phyloP scores from a whole-genome alignment of 2,329 filamentous ascomycete genomes.

The Sclerotinia sclerotiorum region DNA sequence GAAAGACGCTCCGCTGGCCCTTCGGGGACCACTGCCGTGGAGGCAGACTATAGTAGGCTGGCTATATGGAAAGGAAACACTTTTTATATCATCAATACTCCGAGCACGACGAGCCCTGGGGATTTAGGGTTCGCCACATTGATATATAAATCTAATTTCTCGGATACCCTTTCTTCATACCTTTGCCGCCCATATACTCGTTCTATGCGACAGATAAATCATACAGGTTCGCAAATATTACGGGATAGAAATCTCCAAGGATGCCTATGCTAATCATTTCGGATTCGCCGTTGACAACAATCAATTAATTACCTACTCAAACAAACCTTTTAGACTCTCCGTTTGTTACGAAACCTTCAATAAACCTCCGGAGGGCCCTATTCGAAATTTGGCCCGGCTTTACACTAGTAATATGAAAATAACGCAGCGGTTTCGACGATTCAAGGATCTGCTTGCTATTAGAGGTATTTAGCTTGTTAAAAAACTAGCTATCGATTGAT shows the following conservation, averaged over 20 bases:
- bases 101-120: no score
- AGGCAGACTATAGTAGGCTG: background rate
- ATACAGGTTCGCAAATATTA: no score
- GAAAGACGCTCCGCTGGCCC: conserved; percentile 6
- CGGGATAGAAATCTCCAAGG: background rate
- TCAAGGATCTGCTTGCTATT: background rate
- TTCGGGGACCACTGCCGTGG: background rate
- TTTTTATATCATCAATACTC: no score
- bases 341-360: background rate
- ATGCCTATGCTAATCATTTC: background rate
- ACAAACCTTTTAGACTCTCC: background rate
- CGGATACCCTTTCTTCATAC: background rate
- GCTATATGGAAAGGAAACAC: no score
- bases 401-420: background rate
- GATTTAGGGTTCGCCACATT: no score
- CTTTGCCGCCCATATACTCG: no score
- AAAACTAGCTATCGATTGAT: no score
- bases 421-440: conserved; percentile 10
- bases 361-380: conserved; percentile 3
- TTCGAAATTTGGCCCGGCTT: conserved; percentile 9
- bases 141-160: no score
- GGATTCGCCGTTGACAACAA: background rate
- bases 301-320: background rate
- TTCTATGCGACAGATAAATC: no score
- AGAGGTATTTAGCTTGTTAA: no score